Base-by-base conservation (phyloP, 2,329 filamentous ascomycete genomes). In the Microcera coccophila region DNA sequence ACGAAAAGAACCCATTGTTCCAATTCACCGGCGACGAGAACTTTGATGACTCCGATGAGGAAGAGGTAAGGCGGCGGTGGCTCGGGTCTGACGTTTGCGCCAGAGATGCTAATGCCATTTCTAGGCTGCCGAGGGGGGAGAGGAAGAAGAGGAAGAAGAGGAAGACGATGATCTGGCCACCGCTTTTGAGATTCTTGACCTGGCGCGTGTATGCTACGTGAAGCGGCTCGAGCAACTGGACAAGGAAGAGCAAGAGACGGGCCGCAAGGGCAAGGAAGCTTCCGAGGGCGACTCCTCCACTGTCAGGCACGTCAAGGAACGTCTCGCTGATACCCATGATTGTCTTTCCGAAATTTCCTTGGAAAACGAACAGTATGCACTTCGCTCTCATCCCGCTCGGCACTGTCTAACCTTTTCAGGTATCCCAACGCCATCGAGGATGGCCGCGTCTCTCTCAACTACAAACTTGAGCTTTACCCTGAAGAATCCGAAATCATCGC, bases 1-100 rank as follows among this genome's bases (percentile, higher is more conserved):
- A 63, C 36, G 49, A 54, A 4, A 85, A 84, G 64, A 91, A 90
- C 64, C 82, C 87, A 0, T 79, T 88, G 50, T 96, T 98, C 65
- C 87, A 95, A 57, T 95, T 98, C 62, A 85, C 82, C 4, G 93
- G 93, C 44, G 91, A 97, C 62, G 91, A 96, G 66, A 91, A 95
- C 62, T 95, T 89, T 71, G 87, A 88, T 41, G 84, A 87, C 41
- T 87, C 84, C 1, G 89, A 93, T 37, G 85, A 85, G 7, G 85
- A 88, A 37, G 82, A 81, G 38, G 80, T 50, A 50, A 16, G 24
- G 36, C 29, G 9, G 31, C 9, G 33, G 33, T 20, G 29, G 11
- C 14, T 24, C 12, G 12, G 18, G 9, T 16, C 15, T 7, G n/a
- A 22, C 15, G 10, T 39, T 21, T 7, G 3, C 15, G 14, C 21